Evolutionary conservation across 495 filamentous ascomycete species (phyloP).

Genomic region (Evernia prunastri): DNA sequence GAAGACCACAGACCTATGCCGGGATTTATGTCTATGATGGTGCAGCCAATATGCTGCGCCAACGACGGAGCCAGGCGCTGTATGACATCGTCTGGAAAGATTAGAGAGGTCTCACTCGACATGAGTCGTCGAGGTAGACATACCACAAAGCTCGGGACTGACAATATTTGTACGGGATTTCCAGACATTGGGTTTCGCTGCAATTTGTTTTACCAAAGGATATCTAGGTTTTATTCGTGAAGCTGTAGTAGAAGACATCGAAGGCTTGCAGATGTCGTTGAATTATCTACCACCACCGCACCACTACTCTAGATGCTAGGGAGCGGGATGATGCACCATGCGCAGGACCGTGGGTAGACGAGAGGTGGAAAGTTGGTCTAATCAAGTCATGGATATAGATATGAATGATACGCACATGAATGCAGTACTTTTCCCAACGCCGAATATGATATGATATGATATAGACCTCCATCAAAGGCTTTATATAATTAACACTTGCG

Average conservation of each 20-base stretch:
- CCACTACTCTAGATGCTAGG: no score
- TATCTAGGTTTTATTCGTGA: not conserved
- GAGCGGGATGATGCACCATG: not conserved
- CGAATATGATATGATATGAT: no score
- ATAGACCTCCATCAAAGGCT: no score
- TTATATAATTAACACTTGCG: no score
- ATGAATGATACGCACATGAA: not conserved
- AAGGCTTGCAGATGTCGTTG: not conserved
- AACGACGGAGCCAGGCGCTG: slow-evolving; percentile 54
- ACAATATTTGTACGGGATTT: slow-evolving; percentile 40
- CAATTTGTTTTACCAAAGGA: not conserved
- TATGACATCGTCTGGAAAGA: slow-evolving; percentile 41
- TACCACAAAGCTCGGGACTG: slow-evolving; percentile 56
- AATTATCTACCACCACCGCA: no score
- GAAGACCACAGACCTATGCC: slow-evolving; percentile 67
- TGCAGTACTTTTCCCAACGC: not conserved
- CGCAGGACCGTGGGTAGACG: no score
- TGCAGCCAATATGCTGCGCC: slow-evolving; percentile 56
- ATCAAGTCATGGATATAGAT: no score
- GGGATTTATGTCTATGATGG: slow-evolving; percentile 81
- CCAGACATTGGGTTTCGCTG: not conserved
- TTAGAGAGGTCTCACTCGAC: not conserved
- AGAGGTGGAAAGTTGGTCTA: not conserved
- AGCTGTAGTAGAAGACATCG: slow-evolving; percentile 1
- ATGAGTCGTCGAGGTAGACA: slow-evolving; percentile 23